phyloP scores from a whole-genome alignment of 202 grass and related monocot genomes.

The Digitaria exilis region DNA sequence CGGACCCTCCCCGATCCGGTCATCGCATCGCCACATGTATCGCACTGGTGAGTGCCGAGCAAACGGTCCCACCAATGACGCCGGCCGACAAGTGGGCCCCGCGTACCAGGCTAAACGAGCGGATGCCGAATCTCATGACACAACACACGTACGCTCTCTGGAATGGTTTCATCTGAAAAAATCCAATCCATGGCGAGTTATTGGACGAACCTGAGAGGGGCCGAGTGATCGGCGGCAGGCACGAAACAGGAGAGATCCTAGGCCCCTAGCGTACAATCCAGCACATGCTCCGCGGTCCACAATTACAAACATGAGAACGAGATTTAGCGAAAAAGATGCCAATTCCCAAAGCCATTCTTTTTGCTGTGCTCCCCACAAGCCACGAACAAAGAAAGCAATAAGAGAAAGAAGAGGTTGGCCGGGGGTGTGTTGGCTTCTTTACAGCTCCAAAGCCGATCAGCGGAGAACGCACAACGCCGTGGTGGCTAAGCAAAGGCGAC shows the following conservation, averaged over 20 bases:
- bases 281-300: slow-evolving; percentile 12
- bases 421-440: background rate
- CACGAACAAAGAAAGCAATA: background rate
- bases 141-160: background rate
- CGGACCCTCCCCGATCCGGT: background rate
- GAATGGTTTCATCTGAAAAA: background rate
- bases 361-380: background rate
- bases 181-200: background rate
- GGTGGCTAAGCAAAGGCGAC: slow-evolving; percentile 14
- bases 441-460: slow-evolving; percentile 41
- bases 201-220: no score
- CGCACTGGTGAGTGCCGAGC: background rate
- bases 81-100: background rate
- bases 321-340: background rate
- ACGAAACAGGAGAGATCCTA: background rate
- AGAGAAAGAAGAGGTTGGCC: background rate
- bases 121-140: background rate
- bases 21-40: background rate
- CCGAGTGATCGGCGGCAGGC: background rate
- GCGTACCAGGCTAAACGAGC: background rate
- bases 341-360: background rate
- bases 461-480: background rate
- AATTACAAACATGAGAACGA: background rate
- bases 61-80: background rate
- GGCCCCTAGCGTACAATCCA: background rate